These are phyloP conservation scores for Capsicum chinense DNA, from an alignment of 257 asterid species.

Conservation along the genomic window DNA sequence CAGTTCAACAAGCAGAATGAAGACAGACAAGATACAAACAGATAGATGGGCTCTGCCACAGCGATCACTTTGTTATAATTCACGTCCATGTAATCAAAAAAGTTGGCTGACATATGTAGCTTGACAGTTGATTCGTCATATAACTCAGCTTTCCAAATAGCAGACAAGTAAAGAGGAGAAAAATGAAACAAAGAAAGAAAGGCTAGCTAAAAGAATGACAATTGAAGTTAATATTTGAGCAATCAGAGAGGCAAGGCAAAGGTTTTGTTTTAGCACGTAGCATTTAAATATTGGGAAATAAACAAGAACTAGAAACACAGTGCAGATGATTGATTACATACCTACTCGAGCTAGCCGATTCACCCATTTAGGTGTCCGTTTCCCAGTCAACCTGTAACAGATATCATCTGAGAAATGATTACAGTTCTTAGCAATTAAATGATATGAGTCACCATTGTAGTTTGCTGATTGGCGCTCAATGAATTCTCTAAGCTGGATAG, in stretches of 20 bases:
- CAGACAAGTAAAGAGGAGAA: constrained; percentile 23
- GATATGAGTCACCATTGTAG: constrained; percentile 77
- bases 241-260: neutral
- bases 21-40: neutral
- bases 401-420: constrained; percentile 85
- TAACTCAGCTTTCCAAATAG: neutral
- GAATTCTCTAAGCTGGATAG: constrained; percentile 65
- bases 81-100: neutral
- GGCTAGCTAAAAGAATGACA: neutral
- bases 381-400: constrained; percentile 77
- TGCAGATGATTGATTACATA: constrained; percentile 24
- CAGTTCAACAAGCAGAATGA: constrained; percentile 8
- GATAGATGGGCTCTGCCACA: neutral
- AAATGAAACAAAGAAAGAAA: neutral
- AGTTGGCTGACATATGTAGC: neutral
- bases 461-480: constrained; percentile 62
- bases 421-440: constrained; percentile 78
- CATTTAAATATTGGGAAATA: neutral
- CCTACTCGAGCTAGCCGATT: constrained; percentile 89
- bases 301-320: neutral
- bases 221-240: neutral
- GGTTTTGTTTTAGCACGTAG: neutral
- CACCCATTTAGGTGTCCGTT: constrained; percentile 80
- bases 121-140: neutral
- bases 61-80: neutral